These are phyloP conservation scores for Alnus glutinosa DNA, from an alignment of 306 rosid genomes.

Conservation along the genomic window DNA sequence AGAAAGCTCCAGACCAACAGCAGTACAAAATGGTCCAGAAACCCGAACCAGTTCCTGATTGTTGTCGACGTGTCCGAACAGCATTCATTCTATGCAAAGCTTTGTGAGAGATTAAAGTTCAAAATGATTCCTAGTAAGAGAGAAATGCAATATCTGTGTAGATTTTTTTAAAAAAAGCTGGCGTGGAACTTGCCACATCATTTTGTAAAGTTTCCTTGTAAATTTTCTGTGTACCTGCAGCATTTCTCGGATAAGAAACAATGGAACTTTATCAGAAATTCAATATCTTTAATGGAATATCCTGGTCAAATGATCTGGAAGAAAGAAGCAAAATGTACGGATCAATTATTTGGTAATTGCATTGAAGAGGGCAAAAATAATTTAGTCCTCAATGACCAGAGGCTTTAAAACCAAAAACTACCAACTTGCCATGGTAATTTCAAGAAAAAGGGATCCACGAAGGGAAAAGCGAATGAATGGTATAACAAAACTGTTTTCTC, in stretches of 20 bases:
- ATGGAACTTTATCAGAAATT: too few relatives aligned
- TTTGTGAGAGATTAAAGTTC: background rate
- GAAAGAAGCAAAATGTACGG: background rate
- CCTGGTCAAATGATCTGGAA: background rate
- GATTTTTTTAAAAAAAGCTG: too few relatives aligned
- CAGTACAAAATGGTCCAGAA: constrained; percentile 58
- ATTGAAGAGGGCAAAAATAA: background rate
- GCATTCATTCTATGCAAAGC: constrained; percentile 37
- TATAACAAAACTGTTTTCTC: constrained; percentile 4
- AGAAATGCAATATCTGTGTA: too few relatives aligned
- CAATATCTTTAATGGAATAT: background rate
- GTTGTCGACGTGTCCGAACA: constrained; percentile 88
- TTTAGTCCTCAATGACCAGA: background rate
- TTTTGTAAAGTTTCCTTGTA: background rate
- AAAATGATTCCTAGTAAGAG: constrained; percentile 5
- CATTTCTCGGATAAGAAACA: too few relatives aligned
- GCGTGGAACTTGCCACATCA: too few relatives aligned
- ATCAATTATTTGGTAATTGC: constrained; percentile 12
- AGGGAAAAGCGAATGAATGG: background rate
- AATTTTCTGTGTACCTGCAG: too few relatives aligned
- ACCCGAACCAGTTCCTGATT: constrained; percentile 77
- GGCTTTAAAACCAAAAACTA: background rate
- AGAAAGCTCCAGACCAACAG: constrained; percentile 60
- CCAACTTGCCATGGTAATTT: background rate
- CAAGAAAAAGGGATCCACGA: background rate